Percentiles rank a stretch among this genome's conserved stretches.
phyloP scores from a whole-genome alignment of 2,329 filamentous ascomycete genomes.

The Aureobasidium sp. region DNA sequence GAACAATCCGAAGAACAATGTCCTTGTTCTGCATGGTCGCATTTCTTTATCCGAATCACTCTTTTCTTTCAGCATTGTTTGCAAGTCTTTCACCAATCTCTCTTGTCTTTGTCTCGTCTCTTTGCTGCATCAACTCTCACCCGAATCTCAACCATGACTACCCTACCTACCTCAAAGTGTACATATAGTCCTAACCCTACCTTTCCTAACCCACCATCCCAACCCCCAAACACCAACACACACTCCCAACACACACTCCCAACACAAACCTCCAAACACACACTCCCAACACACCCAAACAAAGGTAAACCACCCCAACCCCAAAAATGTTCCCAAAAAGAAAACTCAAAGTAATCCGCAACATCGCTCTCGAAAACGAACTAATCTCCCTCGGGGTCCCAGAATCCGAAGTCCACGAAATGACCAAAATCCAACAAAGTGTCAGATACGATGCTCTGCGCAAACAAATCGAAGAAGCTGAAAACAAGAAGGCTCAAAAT shows the following conservation, averaged over 20 bases:
- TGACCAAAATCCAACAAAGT: background rate
- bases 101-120: background rate
- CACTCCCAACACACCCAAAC: no score
- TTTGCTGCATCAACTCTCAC: background rate
- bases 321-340: no score
- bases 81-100: background rate
- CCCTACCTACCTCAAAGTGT: background rate
- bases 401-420: background rate
- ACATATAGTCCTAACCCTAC: background rate
- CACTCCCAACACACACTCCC: no score
- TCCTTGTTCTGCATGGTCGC: background rate
- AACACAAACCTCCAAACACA: no score
- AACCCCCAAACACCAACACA: no score
- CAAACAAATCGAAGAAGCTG: no score
- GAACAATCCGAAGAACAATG: background rate
- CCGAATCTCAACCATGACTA: background rate
- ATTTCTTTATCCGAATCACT: background rate
- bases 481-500: no score
- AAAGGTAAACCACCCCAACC: no score
- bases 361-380: background rate
- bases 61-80: background rate
- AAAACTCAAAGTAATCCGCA: background rate
- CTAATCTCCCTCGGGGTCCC: background rate
- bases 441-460: background rate
- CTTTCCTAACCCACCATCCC: background rate